These are phyloP conservation scores for Alternaria solani DNA, from an alignment of 2,329 filamentous ascomycete genomes.

Conservation along the genomic window DNA sequence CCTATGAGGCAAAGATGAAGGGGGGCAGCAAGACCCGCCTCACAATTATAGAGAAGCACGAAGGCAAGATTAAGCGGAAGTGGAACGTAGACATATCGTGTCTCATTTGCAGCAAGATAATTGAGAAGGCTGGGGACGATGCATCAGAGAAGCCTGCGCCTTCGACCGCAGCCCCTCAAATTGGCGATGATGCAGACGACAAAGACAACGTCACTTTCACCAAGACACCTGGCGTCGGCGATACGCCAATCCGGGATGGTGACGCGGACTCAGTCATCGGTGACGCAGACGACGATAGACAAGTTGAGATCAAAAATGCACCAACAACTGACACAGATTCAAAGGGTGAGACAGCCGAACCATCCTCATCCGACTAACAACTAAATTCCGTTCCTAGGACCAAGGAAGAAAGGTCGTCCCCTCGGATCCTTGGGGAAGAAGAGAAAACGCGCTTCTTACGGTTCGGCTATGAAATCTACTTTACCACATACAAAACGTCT, in stretches of 20 bases:
- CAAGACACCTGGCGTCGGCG: background rate
- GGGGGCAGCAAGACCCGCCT: slow-evolving; percentile 16
- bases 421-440: slow-evolving; percentile 10
- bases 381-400: slow-evolving; percentile 12
- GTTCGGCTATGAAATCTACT: background rate
- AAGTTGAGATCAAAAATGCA: background rate
- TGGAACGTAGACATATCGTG: slow-evolving; percentile 31
- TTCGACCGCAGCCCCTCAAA: background rate
- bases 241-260: background rate
- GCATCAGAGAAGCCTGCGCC: background rate
- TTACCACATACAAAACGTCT: background rate
- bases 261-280: slow-evolving; percentile 4
- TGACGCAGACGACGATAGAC: background rate
- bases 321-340: background rate
- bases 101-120: slow-evolving; percentile 26
- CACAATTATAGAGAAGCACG: slow-evolving; percentile 28
- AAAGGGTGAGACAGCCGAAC: slow-evolving; percentile 17
- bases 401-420: slow-evolving; percentile 10
- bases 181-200: slow-evolving; percentile 1
- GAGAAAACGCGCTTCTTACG: background rate
- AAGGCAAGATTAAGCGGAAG: slow-evolving; percentile 7
- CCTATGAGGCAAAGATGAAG: slow-evolving; percentile 19
- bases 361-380: slow-evolving; percentile 10
- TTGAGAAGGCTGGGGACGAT: slow-evolving; percentile 17
- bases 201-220: background rate